Base-by-base conservation (phyloP, 495 filamentous ascomycete genomes). In the Podospora comata region DNA sequence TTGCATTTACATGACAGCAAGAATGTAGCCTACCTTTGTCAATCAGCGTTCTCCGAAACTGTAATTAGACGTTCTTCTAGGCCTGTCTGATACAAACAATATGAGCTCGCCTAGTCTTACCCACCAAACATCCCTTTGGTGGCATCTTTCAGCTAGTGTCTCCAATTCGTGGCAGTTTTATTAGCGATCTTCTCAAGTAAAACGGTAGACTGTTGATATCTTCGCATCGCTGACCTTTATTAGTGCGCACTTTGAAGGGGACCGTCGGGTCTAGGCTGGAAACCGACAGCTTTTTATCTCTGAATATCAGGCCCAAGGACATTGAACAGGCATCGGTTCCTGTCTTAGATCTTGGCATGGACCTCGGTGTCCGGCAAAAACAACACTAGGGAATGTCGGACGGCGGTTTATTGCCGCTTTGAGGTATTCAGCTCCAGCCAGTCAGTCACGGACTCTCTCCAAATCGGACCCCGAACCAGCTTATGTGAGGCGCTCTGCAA, bases 391-490 rank as follows among this genome's bases (percentile, higher is more conserved):
- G 39, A 48, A 48, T 48, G 39, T 48, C 39, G 39, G 39, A 48
- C 19, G 65, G 32, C 48, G 28, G 34, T 60, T 56, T 30, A 13
- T 13, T 11, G 11, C 59, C 27, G 20, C 5, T 28, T 28, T 16
- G n/a, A 44, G 59, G 20, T 2, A 57, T 19, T 54, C 15, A 62
- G 20, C 19, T 26, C 56, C n/a, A 59, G 56, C 61, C 34, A 28
- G 19, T 27, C 67, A 65, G 62, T 39, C 60, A 67, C 74, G 74
- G 74, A 74, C 70, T 72, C 60, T 76, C 74, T 76, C 74, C 74
- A 48, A 76, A 72, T 58, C 72, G 72, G 68, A 74, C 65, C 72
- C 72, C 72, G 72, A 70, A 61, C 56, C 56, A 48, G 39, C 39
- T 48, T 48, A 48, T 48, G 13, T 48, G 39, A 48, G 39, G 39